These are phyloP conservation scores for Coniochaeta ligniaria DNA, from an alignment of 2,329 filamentous ascomycete genomes.

Conservation along the genomic window DNA sequence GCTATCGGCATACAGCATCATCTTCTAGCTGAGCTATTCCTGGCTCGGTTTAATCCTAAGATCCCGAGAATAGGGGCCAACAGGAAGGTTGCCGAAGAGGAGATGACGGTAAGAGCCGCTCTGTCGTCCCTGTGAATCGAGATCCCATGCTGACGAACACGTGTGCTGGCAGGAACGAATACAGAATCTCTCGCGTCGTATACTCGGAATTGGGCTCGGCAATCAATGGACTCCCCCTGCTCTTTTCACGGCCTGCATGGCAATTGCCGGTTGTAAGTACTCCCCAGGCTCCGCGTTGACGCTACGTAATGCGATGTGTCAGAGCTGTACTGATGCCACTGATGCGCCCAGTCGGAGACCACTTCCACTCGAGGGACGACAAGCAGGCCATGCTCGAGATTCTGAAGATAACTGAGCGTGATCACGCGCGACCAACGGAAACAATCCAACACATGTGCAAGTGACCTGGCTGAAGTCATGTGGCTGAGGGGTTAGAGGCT, in stretches of 20 bases:
- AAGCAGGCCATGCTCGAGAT: conserved; percentile 22
- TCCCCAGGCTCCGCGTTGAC: background rate
- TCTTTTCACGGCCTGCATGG: conserved; percentile 49
- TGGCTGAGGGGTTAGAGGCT: background rate
- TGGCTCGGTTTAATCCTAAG: conserved; percentile 48
- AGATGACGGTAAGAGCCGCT: conserved; percentile 26
- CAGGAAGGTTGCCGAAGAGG: conserved; percentile 28
- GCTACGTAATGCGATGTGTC: background rate
- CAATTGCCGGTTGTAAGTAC: conserved; percentile 43
- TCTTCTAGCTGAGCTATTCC: conserved; percentile 48
- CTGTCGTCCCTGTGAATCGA: background rate
- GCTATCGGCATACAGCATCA: conserved; percentile 54
- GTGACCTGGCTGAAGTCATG: background rate
- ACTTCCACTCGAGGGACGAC: conserved; percentile 18
- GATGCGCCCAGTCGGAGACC: conserved; percentile 18
- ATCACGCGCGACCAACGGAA: conserved; percentile 23
- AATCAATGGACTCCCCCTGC: conserved; percentile 49
- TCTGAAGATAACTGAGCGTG: conserved; percentile 19
- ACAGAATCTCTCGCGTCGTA: conserved; percentile 36
- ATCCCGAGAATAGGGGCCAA: conserved; percentile 40
- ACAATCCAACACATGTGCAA: conserved; percentile 13
- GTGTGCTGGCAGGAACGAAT: conserved; percentile 29
- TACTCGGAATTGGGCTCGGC: conserved; percentile 52
- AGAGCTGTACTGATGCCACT: background rate
- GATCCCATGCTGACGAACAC: background rate